phyloP scores from a whole-genome alignment of 371 early-diverging fungal genomes.

The Homolaphlyctis polyrhiza region DNA sequence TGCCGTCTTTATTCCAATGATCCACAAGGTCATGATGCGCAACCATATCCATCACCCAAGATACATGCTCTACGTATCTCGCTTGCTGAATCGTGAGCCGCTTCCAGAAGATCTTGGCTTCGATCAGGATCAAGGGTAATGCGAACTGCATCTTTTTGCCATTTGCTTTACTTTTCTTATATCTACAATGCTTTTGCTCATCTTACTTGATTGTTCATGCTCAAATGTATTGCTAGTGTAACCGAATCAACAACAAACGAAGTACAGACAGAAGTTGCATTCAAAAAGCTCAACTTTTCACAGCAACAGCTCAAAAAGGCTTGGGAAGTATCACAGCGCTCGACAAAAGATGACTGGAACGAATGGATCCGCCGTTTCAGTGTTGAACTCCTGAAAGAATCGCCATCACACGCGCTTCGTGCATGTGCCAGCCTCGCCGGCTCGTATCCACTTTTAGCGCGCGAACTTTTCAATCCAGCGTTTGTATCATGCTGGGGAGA shows the following conservation, averaged over 20 bases:
- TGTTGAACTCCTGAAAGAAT: constrained; percentile 91
- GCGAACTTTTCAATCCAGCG: constrained; percentile 94
- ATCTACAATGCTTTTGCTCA: too few species aligned
- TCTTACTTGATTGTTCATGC: too few species aligned
- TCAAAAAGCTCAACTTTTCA: constrained; percentile 74
- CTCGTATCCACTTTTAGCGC: constrained; percentile 75
- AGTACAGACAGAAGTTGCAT: neutral
- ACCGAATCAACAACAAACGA: neutral
- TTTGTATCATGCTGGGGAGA: constrained; percentile 97
- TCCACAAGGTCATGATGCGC: constrained; percentile 59
- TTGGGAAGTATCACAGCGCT: constrained; percentile 88
- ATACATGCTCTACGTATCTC: neutral
- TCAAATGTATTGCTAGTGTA: too few species aligned
- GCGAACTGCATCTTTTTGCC: too few species aligned
- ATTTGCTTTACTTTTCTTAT: too few species aligned
- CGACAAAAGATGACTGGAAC: constrained; percentile 93
- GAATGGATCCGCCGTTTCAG: constrained; percentile 93
- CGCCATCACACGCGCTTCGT: constrained; percentile 91
- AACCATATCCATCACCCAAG: neutral
- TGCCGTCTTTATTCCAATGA: constrained; percentile 82
- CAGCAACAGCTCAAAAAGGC: constrained; percentile 82
- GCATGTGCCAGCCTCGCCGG: constrained; percentile 85
- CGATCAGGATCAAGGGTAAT: too few species aligned
- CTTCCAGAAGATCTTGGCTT: neutral
- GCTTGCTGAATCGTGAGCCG: neutral